Conservation (phyloP, 805 yeast genomes). For the Wickerhamomyces silvicola region DNA sequence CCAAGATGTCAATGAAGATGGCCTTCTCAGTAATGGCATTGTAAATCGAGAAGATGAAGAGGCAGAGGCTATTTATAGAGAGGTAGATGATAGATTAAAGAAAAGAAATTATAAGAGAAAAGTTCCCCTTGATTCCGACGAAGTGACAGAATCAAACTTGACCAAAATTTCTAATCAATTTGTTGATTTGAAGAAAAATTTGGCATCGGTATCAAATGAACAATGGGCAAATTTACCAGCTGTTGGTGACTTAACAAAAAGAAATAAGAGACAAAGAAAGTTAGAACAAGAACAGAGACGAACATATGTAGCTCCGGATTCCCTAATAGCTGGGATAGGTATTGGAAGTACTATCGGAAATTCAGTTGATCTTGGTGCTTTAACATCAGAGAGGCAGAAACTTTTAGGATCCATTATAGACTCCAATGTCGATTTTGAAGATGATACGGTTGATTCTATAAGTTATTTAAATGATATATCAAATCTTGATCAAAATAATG, state of each 20-base stretch:
- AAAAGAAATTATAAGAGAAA: conserved; percentile 21
- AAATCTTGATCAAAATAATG: conserved; percentile 6
- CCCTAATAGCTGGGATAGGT: conserved; percentile 38
- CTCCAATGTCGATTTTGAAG: conserved; percentile 19
- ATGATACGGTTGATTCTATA: conserved; percentile 14
- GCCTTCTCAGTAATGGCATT: conserved; percentile 23
- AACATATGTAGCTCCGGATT: conserved; percentile 79
- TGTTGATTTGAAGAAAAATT: conserved; percentile 57
- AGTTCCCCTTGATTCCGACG: conserved; percentile 20
- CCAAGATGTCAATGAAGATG: conserved; percentile 22
- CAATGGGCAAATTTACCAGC: conserved; percentile 86
- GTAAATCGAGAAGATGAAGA: conserved; percentile 59
- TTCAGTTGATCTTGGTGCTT: conserved; percentile 38
- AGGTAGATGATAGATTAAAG: conserved; percentile 53
- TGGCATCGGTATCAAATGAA: conserved; percentile 51
- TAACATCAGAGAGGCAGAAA: conserved; percentile 59
- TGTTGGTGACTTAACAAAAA: conserved; percentile 77
- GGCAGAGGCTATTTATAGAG: conserved; percentile 65
- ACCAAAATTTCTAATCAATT: conserved; percentile 45
- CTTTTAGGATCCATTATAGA: conserved; percentile 52
- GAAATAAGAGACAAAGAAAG: conserved; percentile 65
- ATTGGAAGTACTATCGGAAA: conserved; percentile 24
- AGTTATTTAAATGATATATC: conserved; percentile 36
- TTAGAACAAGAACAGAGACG: conserved; percentile 58
- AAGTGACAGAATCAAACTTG: conserved; percentile 12